A percentile compares a stretch with the other conserved stretches of the same genome.
These are phyloP conservation scores for Zygosaccharomyces gambellarensis DNA, from an alignment of 805 yeast species.

Conservation along the genomic window DNA sequence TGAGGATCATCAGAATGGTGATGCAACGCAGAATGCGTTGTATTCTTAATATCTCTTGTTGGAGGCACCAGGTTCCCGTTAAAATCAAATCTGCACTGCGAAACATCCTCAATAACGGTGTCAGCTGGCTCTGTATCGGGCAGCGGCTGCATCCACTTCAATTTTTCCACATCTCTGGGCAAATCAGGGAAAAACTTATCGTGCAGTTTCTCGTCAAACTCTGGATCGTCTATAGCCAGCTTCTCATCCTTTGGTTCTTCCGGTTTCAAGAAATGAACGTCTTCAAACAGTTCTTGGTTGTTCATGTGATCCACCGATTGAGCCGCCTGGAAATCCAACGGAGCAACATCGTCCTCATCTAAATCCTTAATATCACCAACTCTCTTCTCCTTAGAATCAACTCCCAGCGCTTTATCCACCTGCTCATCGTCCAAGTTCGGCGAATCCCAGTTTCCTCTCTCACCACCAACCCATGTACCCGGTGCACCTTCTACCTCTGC, in stretches of 20 bases:
- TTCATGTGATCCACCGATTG: conserved; percentile 43
- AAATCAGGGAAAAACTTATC: conserved; percentile 85
- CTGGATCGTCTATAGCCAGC: conserved; percentile 68
- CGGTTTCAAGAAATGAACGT: conserved; percentile 67
- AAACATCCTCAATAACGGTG: conserved; percentile 41
- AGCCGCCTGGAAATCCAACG: conserved; percentile 45
- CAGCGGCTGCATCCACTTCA: conserved; percentile 89
- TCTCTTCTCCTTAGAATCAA: neutral
- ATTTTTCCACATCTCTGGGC: conserved; percentile 72
- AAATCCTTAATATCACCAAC: conserved; percentile 28
- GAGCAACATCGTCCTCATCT: conserved; percentile 50
- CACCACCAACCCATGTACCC: conserved; percentile 37
- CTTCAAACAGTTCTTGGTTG: conserved; percentile 38
- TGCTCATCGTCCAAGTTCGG: conserved; percentile 27
- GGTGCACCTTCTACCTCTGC: conserved; percentile 36
- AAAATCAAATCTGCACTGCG: conserved; percentile 84
- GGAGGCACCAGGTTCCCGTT: conserved; percentile 71
- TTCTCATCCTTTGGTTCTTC: conserved; percentile 18
- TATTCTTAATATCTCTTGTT: conserved; percentile 42
- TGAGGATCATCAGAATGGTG: conserved; percentile 89
- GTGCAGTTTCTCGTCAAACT: conserved; percentile 72
- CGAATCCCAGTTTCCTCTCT: conserved; percentile 19
- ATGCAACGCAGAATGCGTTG: conserved; percentile 68
- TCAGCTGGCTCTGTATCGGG: conserved; percentile 37
- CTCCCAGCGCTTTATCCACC: conserved; percentile 30